A percentile compares a stretch with the other conserved stretches of the same genome.
These are phyloP conservation scores for Neurospora sp. DNA, from an alignment of 2,329 filamentous ascomycete genomes.

Conservation along the genomic window DNA sequence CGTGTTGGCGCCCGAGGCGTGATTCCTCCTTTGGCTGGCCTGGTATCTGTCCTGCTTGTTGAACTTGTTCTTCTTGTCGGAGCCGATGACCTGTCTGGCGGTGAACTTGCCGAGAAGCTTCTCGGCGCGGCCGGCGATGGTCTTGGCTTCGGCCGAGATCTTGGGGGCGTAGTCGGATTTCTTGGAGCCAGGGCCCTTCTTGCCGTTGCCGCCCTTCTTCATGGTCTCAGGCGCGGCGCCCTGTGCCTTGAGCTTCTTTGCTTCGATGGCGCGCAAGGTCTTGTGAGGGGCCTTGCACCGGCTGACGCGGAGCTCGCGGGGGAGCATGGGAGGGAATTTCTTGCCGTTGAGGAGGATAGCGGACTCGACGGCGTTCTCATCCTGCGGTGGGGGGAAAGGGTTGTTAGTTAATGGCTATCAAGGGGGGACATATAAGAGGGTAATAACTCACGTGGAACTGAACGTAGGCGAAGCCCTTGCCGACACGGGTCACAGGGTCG, in stretches of 20 bases:
- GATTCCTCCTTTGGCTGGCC: conserved; percentile 8
- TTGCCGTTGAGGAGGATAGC: conserved; percentile 82
- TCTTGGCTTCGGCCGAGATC: conserved; percentile 58
- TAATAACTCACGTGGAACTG: conserved; percentile 63
- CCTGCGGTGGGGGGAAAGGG: conserved; percentile 30
- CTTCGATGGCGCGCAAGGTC: conserved; percentile 44
- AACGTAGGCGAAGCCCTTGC: conserved; percentile 96
- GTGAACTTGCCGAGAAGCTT: conserved; percentile 66
- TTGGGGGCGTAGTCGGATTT: conserved; percentile 56
- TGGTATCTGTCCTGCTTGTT: conserved; percentile 15
- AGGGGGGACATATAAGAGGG: conserved; percentile 3
- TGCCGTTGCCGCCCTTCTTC: conserved; percentile 32
- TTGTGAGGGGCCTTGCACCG: conserved; percentile 69
- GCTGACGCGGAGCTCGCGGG: conserved; percentile 73
- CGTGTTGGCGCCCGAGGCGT: conserved; percentile 12
- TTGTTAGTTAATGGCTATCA: conserved; percentile 12
- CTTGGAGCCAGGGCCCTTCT: conserved; percentile 21
- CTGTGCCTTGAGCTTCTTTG: conserved; percentile 31
- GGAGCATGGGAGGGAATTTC: conserved; percentile 90
- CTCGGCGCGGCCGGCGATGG: conserved; percentile 60
- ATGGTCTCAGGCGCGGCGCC: conserved; percentile 17
- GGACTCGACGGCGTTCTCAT: conserved; percentile 81
- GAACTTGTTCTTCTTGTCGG: conserved; percentile 25
- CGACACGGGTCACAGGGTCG: conserved; percentile 81
- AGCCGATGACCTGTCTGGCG: conserved; percentile 32